These are phyloP conservation scores for Aspergillus incahuasiensis DNA, from an alignment of 495 filamentous ascomycete genomes.

Conservation along the genomic window DNA sequence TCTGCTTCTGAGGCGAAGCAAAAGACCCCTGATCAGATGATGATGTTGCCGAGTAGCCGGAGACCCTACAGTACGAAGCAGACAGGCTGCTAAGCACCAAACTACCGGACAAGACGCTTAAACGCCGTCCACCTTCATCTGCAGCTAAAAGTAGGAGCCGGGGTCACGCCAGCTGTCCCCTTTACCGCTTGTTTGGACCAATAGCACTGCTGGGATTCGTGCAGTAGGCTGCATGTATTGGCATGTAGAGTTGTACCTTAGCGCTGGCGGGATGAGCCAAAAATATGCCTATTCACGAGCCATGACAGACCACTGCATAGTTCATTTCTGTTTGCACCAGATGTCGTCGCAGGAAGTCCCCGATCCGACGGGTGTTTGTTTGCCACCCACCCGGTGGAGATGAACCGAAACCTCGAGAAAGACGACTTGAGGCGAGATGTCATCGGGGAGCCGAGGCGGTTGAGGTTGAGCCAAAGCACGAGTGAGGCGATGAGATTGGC, in stretches of 20 bases:
- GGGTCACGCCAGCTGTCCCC: constrained; percentile 21
- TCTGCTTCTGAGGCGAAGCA: too few relatives aligned
- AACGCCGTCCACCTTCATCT: constrained; percentile 9
- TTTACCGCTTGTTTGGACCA: constrained; percentile 24
- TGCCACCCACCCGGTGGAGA: constrained; percentile 12
- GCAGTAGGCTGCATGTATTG: neutral
- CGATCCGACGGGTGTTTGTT: neutral
- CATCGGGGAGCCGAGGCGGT: constrained; percentile 2
- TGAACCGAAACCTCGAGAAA: constrained; percentile 5
- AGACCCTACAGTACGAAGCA: too few relatives aligned
- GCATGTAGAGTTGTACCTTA: constrained; percentile 1
- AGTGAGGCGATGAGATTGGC: neutral
- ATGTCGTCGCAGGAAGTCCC: neutral
- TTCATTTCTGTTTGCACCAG: neutral
- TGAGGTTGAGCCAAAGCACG: neutral
- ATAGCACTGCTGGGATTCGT: constrained; percentile 7
- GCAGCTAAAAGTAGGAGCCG: constrained; percentile 11
- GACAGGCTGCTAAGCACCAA: neutral
- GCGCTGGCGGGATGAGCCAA: constrained; percentile 9
- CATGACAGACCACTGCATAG: neutral
- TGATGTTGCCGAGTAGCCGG: too few relatives aligned
- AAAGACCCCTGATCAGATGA: too few relatives aligned
- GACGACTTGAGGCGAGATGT: neutral
- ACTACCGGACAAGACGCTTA: constrained; percentile 10
- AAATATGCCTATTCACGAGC: neutral